Percentiles rank a stretch among this genome's conserved stretches.
Conservation (phyloP, 192 early-diverging fungal species). For the Backusella tarrabulga region DNA sequence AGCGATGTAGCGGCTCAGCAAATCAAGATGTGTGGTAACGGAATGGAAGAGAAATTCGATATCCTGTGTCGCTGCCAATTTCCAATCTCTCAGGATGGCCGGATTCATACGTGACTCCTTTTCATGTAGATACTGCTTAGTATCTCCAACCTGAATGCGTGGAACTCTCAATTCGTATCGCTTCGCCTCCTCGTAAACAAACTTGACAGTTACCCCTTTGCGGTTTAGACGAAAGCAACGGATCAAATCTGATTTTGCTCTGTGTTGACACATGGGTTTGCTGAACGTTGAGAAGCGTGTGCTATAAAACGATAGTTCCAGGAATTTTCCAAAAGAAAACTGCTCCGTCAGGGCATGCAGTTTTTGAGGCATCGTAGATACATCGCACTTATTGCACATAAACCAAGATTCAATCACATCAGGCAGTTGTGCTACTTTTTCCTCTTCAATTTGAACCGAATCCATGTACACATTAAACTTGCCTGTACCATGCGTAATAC, state of each 20-base stretch:
- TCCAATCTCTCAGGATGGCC: neutral
- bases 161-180: constrained; percentile 68
- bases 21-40: neutral
- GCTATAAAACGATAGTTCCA: constrained; percentile 84
- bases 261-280: constrained; percentile 56
- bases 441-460: constrained; percentile 35
- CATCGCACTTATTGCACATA: constrained; percentile 70
- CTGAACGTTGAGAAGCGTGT: constrained; percentile 47
- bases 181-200: constrained; percentile 69
- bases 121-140: neutral
- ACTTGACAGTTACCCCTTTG: constrained; percentile 63
- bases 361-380: constrained; percentile 54
- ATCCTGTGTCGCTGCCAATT: constrained; percentile 29
- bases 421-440: constrained; percentile 53
- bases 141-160: constrained; percentile 44
- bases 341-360: constrained; percentile 74
- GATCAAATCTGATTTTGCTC: constrained; percentile 46
- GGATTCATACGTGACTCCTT: neutral
- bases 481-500: constrained; percentile 51
- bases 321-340: constrained; percentile 93
- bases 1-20: neutral
- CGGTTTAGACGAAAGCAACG: constrained; percentile 65
- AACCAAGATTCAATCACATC: constrained; percentile 81
- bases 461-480: constrained; percentile 49
- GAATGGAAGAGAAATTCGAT: constrained; percentile 10